Conservation (phyloP, 129 eudicot species). For the Mikania micrantha region DNA sequence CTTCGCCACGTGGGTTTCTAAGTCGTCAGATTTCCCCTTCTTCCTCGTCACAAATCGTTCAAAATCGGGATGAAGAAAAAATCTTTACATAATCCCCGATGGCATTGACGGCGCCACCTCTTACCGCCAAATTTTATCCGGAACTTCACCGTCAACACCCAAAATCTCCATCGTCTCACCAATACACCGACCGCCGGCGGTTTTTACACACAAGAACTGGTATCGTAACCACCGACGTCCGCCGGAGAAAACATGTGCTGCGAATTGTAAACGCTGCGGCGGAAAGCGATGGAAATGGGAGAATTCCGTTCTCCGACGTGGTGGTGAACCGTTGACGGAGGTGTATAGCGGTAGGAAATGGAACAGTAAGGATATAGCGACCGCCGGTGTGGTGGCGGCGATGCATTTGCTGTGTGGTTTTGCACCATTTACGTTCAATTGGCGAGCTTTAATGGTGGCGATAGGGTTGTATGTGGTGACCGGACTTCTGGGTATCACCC, state of each 20-base stretch:
- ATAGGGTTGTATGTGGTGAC: conserved; percentile 48
- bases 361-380: conserved; percentile 33
- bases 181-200: neutral
- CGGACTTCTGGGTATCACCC: conserved; percentile 55
- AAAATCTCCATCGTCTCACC: neutral
- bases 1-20: neutral
- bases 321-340: conserved; percentile 39
- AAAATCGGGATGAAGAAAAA: neutral
- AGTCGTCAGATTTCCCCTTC: neutral
- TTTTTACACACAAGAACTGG: neutral
- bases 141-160: neutral
- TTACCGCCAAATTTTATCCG: conserved; percentile 4
- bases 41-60: neutral
- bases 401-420: conserved; percentile 54
- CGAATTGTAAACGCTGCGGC: neutral
- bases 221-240: neutral
- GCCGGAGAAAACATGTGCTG: neutral
- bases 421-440: conserved; percentile 61
- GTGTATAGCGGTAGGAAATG: conserved; percentile 49
- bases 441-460: conserved; percentile 65
- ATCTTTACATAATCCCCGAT: conserved; percentile 3
- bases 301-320: conserved; percentile 37
- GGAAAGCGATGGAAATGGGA: conserved; percentile 18
- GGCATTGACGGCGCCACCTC: conserved; percentile 8
- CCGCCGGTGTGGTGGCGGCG: conserved; percentile 29